Conservation (phyloP, 1,284 basidiomycete species). For the Veloboletus limbatus region DNA sequence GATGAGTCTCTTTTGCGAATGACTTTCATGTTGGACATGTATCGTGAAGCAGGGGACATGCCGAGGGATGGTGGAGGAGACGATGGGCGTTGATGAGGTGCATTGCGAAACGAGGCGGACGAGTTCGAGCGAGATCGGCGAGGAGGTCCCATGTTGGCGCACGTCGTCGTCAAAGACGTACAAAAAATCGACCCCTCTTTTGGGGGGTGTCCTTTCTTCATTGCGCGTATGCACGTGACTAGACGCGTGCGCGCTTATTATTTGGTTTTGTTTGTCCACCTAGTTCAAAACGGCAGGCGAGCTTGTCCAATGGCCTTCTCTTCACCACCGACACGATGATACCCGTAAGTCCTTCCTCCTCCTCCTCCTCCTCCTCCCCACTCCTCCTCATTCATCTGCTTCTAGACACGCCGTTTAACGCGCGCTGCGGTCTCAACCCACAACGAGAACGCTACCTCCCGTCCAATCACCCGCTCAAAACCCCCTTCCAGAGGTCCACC, state of each 20-base stretch:
- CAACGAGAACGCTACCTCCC: conserved; percentile 64
- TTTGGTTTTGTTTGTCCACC: conserved; percentile 33
- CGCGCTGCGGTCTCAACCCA: conserved; percentile 52
- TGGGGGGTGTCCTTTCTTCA: conserved; percentile 11
- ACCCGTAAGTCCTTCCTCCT: conserved; percentile 22
- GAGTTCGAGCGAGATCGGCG: conserved; percentile 33
- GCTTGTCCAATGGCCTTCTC: conserved; percentile 13
- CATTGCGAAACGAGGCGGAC: conserved; percentile 21
- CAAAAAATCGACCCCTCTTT: conserved; percentile 6
- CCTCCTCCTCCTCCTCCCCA: fast-evolving
- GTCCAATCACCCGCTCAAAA: conserved; percentile 58
- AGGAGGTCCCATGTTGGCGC: conserved; percentile 28
- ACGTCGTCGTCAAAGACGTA: background rate
- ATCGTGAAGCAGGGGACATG: conserved; percentile 58
- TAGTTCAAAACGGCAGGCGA: conserved; percentile 37
- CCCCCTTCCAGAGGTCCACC: conserved; percentile 42
- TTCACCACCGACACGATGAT: conserved; percentile 30
- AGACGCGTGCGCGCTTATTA: conserved; percentile 33
- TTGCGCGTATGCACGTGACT: conserved; percentile 24
- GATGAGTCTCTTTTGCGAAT: conserved; percentile 77
- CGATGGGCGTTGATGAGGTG: background rate
- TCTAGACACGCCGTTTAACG: conserved; percentile 56
- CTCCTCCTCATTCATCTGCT: background rate
- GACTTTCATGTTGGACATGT: conserved; percentile 80
- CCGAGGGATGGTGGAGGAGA: conserved; percentile 30